Evolutionary conservation across 1,139 yeast genomes (phyloP), one percentile per base, ranked within the genome.

Genomic region (Torulaspora pretoriensis): DNA sequence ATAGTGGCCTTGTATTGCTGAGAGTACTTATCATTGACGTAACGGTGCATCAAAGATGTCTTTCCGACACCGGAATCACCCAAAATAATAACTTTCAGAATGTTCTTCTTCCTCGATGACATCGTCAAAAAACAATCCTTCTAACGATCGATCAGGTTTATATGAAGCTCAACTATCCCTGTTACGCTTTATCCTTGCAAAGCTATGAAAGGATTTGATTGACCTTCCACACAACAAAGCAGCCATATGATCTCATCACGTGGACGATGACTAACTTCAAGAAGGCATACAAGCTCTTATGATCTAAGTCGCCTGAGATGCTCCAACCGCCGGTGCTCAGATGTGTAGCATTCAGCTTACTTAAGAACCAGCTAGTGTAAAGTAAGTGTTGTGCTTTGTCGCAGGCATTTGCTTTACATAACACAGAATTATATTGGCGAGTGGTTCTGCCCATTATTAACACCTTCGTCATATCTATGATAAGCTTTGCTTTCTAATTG

Each of bases 51-150:
- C 59, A 92, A 73, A 4, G 97, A 89, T 22, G 98, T 92, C 72
- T 92, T 92, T 22, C 98, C 98, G 42, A 92, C 98, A 42, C 97
- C 98, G 4, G 96, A 86, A 67, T 92, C 98, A 35, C 98, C 98
- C 48, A 92, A 75, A 47, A 92, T 89, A 65, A 92, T 92, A 50
- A 92, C 96, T 70, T 92, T 92, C 56, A 92, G 77, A 67, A 92
- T 78, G 37, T 95, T 86, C 72, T 90, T 92, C 77, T 87, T 88
- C 68, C 94, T 78, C 44, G 80, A 73, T 31, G 92, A 78, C 92
- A 83, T 34, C 29, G 27, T 30, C 17, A 9, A 14, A 25, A n/a
- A 30, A 10, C 17, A 32, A 16, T 22, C 9, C 17, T n/a, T 29
- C 17, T 14, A 29, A 29, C 32, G 32, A 29, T 13, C 16, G 22